These are phyloP conservation scores for Saccharomycopsis sp. DNA, from an alignment of 805 yeast species.

Conservation along the genomic window DNA sequence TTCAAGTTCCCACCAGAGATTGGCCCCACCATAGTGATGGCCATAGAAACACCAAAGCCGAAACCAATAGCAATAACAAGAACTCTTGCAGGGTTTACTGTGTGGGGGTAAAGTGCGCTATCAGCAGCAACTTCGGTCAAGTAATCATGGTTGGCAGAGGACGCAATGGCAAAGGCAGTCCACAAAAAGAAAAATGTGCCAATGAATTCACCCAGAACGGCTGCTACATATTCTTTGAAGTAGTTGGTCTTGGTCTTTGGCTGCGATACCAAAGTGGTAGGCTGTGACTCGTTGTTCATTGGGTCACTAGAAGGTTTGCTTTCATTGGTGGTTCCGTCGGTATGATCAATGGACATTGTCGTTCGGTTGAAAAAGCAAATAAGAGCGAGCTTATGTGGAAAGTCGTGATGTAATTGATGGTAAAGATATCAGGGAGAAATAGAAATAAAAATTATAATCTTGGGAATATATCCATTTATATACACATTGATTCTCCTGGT, in stretches of 20 bases:
- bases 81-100: conserved; percentile 40
- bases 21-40: conserved; percentile 58
- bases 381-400: too few relatives aligned
- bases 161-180: conserved; percentile 77
- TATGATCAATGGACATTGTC: too few relatives aligned
- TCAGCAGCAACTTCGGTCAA: conserved; percentile 24
- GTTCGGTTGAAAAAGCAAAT: too few relatives aligned
- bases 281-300: not conserved
- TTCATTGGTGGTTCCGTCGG: too few relatives aligned
- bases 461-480: too few relatives aligned
- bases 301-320: too few relatives aligned
- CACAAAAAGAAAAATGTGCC: conserved; percentile 82
- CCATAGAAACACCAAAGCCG: conserved; percentile 76
- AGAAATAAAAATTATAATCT: too few relatives aligned
- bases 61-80: conserved; percentile 80
- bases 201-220: conserved; percentile 70
- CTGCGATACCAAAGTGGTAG: not conserved
- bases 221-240: conserved; percentile 24
- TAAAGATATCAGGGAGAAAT: too few relatives aligned
- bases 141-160: conserved; percentile 61
- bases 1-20: conserved; percentile 85
- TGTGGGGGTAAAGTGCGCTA: conserved; percentile 39
- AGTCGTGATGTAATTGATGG: too few relatives aligned
- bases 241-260: not conserved
- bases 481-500: too few relatives aligned